Conservation (phyloP, 2,329 filamentous ascomycete genomes). For the Trichoderma aggressivum region DNA sequence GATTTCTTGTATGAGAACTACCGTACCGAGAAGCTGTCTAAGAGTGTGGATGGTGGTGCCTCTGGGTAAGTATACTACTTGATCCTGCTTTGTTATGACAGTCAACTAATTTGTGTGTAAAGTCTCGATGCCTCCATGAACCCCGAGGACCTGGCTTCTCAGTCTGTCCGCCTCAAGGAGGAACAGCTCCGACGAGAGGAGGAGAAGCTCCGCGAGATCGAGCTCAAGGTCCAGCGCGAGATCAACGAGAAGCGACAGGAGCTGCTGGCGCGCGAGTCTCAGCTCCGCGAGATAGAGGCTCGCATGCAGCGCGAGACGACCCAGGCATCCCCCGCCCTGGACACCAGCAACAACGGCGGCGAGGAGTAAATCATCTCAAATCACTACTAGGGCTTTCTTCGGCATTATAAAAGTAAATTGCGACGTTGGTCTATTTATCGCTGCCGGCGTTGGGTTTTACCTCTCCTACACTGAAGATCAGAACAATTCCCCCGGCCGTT, state of each 20-base stretch:
- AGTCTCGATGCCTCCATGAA: conserved; percentile 81
- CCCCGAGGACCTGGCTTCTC: conserved; percentile 92
- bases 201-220: conserved; percentile 99
- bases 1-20: conserved; percentile 99
- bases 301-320: conserved; percentile 86
- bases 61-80: conserved; percentile 68
- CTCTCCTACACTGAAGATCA: conserved; percentile 41
- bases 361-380: conserved; percentile 41
- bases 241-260: conserved; percentile 99
- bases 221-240: conserved; percentile 98
- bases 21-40: conserved; percentile 99
- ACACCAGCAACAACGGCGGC: conserved; percentile 57
- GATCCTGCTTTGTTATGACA: background rate
- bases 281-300: conserved; percentile 97
- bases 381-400: conserved; percentile 32
- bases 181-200: conserved; percentile 98
- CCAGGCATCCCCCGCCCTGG: conserved; percentile 39
- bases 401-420: conserved; percentile 34
- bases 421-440: conserved; percentile 46
- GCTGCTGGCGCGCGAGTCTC: conserved; percentile 92
- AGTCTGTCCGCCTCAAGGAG: conserved; percentile 98
- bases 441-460: conserved; percentile 49
- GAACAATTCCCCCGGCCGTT: conserved; percentile 42
- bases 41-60: conserved; percentile 92
- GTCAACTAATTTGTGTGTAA: conserved; percentile 25